Conservation (phyloP, 2,329 filamentous ascomycete genomes). For the Alternaria novae-zelandiae region DNA sequence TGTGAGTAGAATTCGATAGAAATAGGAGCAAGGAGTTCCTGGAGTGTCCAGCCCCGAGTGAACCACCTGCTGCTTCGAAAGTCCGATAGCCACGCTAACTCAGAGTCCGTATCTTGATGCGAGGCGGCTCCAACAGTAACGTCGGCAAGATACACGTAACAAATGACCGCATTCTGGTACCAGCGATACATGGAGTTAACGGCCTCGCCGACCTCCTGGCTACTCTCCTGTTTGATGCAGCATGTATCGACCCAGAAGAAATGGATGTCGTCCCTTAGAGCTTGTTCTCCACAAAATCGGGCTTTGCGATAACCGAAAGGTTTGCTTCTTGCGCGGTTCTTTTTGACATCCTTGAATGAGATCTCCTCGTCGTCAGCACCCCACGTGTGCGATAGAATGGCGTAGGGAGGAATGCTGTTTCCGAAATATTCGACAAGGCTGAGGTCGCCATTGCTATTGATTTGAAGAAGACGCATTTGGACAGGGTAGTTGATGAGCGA, state of each 20-base stretch:
- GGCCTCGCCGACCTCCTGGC: neutral
- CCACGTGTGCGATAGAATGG: neutral
- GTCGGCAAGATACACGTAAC: neutral
- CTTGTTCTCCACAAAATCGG: neutral
- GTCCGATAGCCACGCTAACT: rapidly evolving
- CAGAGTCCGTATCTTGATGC: neutral
- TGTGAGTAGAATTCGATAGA: neutral
- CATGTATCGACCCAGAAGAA: neutral
- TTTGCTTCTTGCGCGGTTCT: neutral
- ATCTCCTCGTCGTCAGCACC: neutral
- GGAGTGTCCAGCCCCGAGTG: neutral
- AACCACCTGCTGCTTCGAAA: neutral
- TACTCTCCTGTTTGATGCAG: neutral
- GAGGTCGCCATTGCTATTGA: neutral
- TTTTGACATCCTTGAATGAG: neutral
- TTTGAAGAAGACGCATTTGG: neutral
- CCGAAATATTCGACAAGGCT: neutral
- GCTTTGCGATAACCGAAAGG: neutral
- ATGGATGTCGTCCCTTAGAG: neutral
- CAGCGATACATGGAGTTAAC: neutral
- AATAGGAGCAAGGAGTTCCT: neutral
- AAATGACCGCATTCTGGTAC: neutral
- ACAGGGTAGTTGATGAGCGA: neutral
- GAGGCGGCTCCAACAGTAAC: neutral
- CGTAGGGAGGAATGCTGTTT: neutral